These are phyloP conservation scores for Sugiyamaella valdiviana DNA, from an alignment of 805 yeast genomes.

Conservation along the genomic window DNA sequence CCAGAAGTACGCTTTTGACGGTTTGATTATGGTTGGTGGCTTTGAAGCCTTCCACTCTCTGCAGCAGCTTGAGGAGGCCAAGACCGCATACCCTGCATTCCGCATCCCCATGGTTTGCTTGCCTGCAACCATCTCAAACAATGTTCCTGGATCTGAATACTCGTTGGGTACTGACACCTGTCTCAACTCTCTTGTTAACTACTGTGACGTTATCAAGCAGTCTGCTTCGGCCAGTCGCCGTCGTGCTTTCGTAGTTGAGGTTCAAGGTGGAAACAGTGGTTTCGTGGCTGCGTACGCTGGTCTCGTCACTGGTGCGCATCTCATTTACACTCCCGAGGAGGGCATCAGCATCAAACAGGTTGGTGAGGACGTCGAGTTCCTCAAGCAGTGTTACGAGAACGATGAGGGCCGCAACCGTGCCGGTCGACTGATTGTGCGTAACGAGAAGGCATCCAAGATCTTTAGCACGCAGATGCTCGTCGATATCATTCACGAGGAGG, in stretches of 20 bases:
- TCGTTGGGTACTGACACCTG: slow-evolving; percentile 95
- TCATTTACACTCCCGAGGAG: slow-evolving; percentile 85
- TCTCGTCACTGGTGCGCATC: slow-evolving; percentile 84
- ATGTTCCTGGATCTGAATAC: slow-evolving; percentile 98
- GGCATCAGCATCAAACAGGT: slow-evolving; percentile 62
- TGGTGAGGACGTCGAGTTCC: slow-evolving; percentile 65
- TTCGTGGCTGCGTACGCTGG: slow-evolving; percentile 84
- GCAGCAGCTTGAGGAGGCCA: slow-evolving; percentile 71
- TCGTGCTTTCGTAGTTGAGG: slow-evolving; percentile 93
- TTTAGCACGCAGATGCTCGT: slow-evolving; percentile 79
- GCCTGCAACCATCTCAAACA: slow-evolving; percentile 95
- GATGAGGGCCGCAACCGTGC: slow-evolving; percentile 77
- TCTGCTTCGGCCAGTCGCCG: slow-evolving; percentile 91
- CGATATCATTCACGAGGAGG: slow-evolving; percentile 74
- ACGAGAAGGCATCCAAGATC: slow-evolving; percentile 74
- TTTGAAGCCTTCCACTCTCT: slow-evolving; percentile 92
- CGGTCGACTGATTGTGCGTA: slow-evolving; percentile 80
- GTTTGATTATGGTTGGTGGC: slow-evolving; percentile 88
- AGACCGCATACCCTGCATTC: slow-evolving; percentile 78
- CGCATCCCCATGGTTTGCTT: slow-evolving; percentile 89
- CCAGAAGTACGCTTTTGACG: slow-evolving; percentile 83
- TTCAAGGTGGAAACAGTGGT: slow-evolving; percentile 97
- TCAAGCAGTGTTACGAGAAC: slow-evolving; percentile 59
- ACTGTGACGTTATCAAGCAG: slow-evolving; percentile 93
- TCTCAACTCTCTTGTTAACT: slow-evolving; percentile 79